Base-by-base conservation (phyloP, 805 yeast genomes). In the Pichia insulana region DNA sequence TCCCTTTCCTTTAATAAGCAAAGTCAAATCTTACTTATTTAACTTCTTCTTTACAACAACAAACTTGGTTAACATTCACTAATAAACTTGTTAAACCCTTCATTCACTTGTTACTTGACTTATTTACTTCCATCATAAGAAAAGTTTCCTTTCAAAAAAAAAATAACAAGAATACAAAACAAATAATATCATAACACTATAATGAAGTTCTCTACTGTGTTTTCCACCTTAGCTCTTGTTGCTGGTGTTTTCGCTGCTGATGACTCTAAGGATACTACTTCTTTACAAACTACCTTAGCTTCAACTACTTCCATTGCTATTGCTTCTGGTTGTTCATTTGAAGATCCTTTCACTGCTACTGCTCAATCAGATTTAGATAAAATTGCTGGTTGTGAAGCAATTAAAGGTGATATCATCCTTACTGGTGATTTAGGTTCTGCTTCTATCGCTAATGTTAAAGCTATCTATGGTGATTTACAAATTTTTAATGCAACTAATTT, bases 371-470 rank as follows among this genome's bases (percentile, higher is more conserved):
- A 87, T 53, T 77, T 90, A 59, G 95, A 87, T 56, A 57, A 63
- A 22, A 74, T 83, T 42, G 64, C 85, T 39, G 70, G 78, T 37
- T 92, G 98, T 77, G 64, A 74, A 31, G 83, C 87, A 49, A 72
- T 92, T 53, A 74, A 75, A 50, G 97, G 96, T 73, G 80, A 80
- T 62, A 68, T 92, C 55, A 63, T 69, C 66, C 73, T 90, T 59
- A 58, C 73, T 44, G 89, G 89, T 68, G 70, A 66, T 50, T 64
- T 81, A 48, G 80, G 78, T 51, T 53, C 74, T 46, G 80, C 81
- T 53, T 72, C 80, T 45, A 69, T 92, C 56, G 80, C 82, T 59
- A 85, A 83, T 51, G 83, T 89, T 53, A 61, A 80, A 68, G 78
- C 75, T 58, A 68, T 92, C 54, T 76, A 76, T 59, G 98, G 97